Conservation (phyloP, 108 stramenopile genomes). For the Nitzschia putrida region DNA sequence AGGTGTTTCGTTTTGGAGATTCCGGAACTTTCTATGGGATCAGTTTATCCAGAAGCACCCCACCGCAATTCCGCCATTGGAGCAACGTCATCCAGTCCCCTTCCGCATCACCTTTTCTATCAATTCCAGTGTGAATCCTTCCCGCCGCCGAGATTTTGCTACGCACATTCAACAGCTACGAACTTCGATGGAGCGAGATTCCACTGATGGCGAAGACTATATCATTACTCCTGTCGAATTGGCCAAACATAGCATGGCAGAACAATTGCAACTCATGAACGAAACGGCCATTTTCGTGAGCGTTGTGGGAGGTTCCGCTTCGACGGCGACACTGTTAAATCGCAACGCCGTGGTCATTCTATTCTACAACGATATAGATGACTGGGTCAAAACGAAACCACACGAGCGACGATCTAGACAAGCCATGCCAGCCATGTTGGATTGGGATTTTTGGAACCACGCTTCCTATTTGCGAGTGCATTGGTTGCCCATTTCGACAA, state of each 20-base stretch:
- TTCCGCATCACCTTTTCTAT: constrained; percentile 45
- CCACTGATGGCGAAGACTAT: background rate
- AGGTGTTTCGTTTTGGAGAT: constrained; percentile 34
- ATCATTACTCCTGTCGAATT: constrained; percentile 7
- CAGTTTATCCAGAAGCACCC: constrained; percentile 1
- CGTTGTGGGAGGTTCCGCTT: constrained; percentile 35
- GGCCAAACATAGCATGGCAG: constrained; percentile 18
- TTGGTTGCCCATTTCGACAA: constrained; percentile 38
- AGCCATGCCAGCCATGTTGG: constrained; percentile 29
- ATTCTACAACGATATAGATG: constrained; percentile 35
- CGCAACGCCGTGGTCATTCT: constrained; percentile 26
- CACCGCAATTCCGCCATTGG: background rate
- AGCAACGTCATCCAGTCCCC: background rate
- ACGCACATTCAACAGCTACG: constrained; percentile 24
- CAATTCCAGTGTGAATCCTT: constrained; percentile 39
- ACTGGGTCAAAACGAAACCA: constrained; percentile 14
- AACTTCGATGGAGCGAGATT: background rate
- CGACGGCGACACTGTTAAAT: constrained; percentile 41
- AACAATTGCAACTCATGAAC: constrained; percentile 28
- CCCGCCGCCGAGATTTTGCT: constrained; percentile 31
- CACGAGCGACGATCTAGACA: background rate
- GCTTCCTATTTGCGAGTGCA: constrained; percentile 34
- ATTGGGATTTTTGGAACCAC: constrained; percentile 49
- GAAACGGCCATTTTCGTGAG: constrained; percentile 33
- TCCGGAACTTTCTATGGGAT: constrained; percentile 39